phyloP scores from a whole-genome alignment of 2,329 filamentous ascomycete species.

The Alternaria triticimaculans region DNA sequence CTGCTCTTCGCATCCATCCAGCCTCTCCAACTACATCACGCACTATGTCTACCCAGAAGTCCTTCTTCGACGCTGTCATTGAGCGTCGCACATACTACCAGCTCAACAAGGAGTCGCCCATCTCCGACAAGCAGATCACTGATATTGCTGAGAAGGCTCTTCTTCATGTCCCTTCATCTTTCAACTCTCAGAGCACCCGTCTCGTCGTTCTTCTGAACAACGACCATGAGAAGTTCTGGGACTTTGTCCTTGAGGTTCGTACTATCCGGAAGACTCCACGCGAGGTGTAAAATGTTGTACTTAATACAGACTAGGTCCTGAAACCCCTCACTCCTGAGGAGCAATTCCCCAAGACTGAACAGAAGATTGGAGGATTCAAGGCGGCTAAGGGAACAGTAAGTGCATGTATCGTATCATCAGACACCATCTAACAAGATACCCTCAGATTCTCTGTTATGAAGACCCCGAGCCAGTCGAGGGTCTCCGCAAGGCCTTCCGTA shows the following conservation, averaged over 20 bases:
- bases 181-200: slow-evolving; percentile 88
- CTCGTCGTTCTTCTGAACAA: slow-evolving; percentile 78
- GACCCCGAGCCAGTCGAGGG: slow-evolving; percentile 71
- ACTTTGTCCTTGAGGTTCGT: slow-evolving; percentile 65
- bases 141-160: slow-evolving; percentile 68
- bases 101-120: slow-evolving; percentile 68
- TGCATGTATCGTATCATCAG: slow-evolving; percentile 22
- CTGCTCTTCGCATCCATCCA: slow-evolving; percentile 1
- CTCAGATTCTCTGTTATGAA: slow-evolving; percentile 81
- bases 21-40: slow-evolving; percentile 28
- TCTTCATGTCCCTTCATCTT: slow-evolving; percentile 75
- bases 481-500: slow-evolving; percentile 69
- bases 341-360: slow-evolving; percentile 62
- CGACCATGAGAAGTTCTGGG: slow-evolving; percentile 90
- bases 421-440: slow-evolving; percentile 10
- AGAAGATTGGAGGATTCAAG: slow-evolving; percentile 67
- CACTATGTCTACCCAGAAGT: slow-evolving; percentile 48
- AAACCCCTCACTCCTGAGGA: slow-evolving; percentile 73
- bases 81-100: slow-evolving; percentile 73
- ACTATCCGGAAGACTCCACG: not conserved
- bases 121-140: slow-evolving; percentile 65
- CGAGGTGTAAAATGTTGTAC: not conserved
- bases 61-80: slow-evolving; percentile 70
- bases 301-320: slow-evolving; percentile 47
- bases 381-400: slow-evolving; percentile 76